phyloP scores from a whole-genome alignment of 2,329 filamentous ascomycete species.

The Dactylellina drechsleri region DNA sequence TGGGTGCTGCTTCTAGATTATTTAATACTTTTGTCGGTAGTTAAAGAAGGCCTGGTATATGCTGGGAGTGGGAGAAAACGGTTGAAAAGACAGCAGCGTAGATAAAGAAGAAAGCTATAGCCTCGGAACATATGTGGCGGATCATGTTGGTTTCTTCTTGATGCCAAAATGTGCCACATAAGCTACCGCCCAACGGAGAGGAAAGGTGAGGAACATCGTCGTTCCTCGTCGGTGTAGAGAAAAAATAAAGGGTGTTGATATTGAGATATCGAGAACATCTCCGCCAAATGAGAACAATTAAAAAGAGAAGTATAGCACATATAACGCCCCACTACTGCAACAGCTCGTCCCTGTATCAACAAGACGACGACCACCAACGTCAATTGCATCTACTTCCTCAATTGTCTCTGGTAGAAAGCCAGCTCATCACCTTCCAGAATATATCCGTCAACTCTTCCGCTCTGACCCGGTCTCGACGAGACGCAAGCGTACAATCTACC shows the following conservation, averaged over 20 bases:
- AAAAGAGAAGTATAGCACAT: conserved; percentile 45
- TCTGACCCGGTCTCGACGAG: conserved; percentile 93
- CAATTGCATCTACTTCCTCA: conserved; percentile 82
- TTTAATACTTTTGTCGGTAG: neutral
- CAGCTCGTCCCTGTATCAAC: conserved; percentile 24
- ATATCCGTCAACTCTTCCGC: conserved; percentile 95
- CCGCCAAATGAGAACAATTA: conserved; percentile 30
- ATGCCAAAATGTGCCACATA: conserved; percentile 20
- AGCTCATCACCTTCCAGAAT: conserved; percentile 99
- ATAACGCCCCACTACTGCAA: conserved; percentile 36
- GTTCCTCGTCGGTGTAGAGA: conserved; percentile 34
- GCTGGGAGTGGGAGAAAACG: conserved; percentile 3
- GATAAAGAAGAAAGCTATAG: neutral
- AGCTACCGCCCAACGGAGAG: conserved; percentile 17
- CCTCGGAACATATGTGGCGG: conserved; percentile 16
- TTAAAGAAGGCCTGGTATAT: conserved; percentile 9
- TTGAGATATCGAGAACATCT: conserved; percentile 44
- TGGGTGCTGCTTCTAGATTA: conserved; percentile 12
- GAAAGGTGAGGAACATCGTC: conserved; percentile 5
- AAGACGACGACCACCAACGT: neutral
- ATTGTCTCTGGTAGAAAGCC: conserved; percentile 99
- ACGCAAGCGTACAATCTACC: conserved; percentile 96
- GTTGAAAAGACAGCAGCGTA: conserved; percentile 10
- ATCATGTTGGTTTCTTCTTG: conserved; percentile 1
- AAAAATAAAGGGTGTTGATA: conserved; percentile 24